Base-by-base conservation (phyloP, 2,329 filamentous ascomycete genomes). In the Fusarium ambrosium region DNA sequence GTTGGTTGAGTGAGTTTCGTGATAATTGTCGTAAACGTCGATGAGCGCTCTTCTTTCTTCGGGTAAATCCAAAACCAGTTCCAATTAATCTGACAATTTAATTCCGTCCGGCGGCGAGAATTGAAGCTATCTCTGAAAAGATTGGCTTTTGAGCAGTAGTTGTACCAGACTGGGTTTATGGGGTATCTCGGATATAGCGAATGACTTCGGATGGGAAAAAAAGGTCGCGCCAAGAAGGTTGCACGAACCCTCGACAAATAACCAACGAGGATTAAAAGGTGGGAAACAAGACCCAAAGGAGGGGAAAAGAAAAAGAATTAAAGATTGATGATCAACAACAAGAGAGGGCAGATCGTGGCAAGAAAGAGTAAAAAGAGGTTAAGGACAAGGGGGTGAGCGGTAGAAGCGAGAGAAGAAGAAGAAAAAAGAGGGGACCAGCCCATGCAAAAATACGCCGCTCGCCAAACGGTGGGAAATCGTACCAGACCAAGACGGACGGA, bases 391-490 rank as follows among this genome's bases (percentile, higher is more conserved):
- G 70, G 63, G 43, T 14, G 3, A 11, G 18, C 18, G 39, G 39
- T 13, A 22, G 39, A 20, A 48, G 24, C 24, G 45, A 51, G 27
- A 32, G 27, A 18, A 48, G 48, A 64, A 62, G 62, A 56, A 62
- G 62, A 48, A 39, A 73, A 74, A 73, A 75, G 32, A 51, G 53
- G 72, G 73, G 72, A 79, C 77, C 77, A 79, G 77, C 77, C 77
- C 77, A 79, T 48, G 48, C 11, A 27, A 32, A 32, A 32, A 55
- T 55, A 61, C 73, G 74, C 74, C 66, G 62, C 73, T 75, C 66
- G 63, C 60, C 62, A 48, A 61, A 62, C 20, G 62, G 51, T 43
- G 48, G 41, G 53, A 37, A 67, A 78, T 79, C 77, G 77, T 78
- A 78, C 77, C 74, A 78, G 73, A 70, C 71, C 75, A 71, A 77